Evolutionary conservation across 352 stramenopile genomes (phyloP), one percentile per base, ranked within the genome.

Genomic region (Phytophthora boehmeriae): DNA sequence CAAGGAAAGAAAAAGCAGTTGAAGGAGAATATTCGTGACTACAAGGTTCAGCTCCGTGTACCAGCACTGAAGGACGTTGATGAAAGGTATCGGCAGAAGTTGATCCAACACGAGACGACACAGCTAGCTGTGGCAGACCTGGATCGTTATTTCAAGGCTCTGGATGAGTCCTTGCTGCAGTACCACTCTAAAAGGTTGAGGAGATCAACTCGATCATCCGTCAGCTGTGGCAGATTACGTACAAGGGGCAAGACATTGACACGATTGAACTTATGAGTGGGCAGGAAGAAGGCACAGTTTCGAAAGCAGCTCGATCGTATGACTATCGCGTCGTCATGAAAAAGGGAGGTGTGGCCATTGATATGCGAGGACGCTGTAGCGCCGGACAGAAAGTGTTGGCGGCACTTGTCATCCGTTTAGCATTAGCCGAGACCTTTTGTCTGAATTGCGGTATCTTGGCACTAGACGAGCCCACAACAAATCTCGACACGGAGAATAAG

Each of bases 311-410:
- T 27, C 73, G 90, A 5, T 97, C 83, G 16, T 99, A 99, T 75
- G 99, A 99, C 67, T 99, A 99, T 68, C 90, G 97, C 27, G 97
- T 99, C 34, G 95, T 99, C 8, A 99, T 99, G 98, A 96, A 91
- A 43, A 99, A 99, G 59, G 89, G 76, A 17, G 90, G 84, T 4
- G 90, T 92, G 16, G 69, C 96, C 32, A 92, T 99, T 54, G 97
- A 99, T 54, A 99, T 99, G 98, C 93, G 98, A 63, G 97, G 98
- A 6, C 89, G 98, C 13, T 99, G 98, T 66, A 99, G 93, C 68
- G 98, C 98, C 0, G 98, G 98, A 1, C 98, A 99, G 76, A 98
- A 98, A 43, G 88, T 96, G 11, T 59, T 96, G 3, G 98, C 98
- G 9, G 97, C 90, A 6, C 92, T 99, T 42, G 93, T 99, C 10